Evolutionary conservation across 1,284 basidiomycete genomes (phyloP).

Genomic region (Exsudoporus floridanus): DNA sequence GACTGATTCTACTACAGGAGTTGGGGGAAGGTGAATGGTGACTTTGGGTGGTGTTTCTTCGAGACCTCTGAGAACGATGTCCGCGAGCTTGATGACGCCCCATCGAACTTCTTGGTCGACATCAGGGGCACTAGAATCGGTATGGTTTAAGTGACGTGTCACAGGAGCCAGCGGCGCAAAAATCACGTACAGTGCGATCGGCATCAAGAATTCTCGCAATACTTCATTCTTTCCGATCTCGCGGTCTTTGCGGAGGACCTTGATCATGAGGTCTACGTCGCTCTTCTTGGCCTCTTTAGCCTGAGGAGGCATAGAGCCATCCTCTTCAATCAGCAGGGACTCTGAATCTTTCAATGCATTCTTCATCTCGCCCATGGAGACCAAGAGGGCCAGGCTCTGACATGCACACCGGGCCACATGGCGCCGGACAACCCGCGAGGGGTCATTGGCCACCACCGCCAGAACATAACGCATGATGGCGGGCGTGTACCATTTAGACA

Average conservation of each 20-base stretch:
- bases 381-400: conserved; percentile 84
- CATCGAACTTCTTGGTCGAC: conserved; percentile 88
- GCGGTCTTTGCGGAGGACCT: conserved; percentile 78
- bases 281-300: conserved; percentile 75
- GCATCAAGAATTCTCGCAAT: conserved; percentile 77
- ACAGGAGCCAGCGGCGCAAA: conserved; percentile 5
- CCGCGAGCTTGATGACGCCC: conserved; percentile 89
- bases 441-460: conserved; percentile 85
- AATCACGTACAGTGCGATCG: conserved; percentile 69
- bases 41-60: conserved; percentile 86
- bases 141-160: conserved; percentile 6
- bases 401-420: conserved; percentile 86
- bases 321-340: conserved; percentile 79
- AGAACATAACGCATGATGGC: conserved; percentile 88
- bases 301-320: conserved; percentile 71
- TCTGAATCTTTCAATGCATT: conserved; percentile 71
- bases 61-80: conserved; percentile 80
- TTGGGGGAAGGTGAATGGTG: conserved; percentile 80
- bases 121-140: conserved; percentile 55
- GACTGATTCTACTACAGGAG: conserved; percentile 62
- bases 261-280: conserved; percentile 79
- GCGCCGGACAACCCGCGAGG: conserved; percentile 79
- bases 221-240: conserved; percentile 84
- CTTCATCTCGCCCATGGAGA: conserved; percentile 89
- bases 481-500: conserved; percentile 85